Conservation (phyloP, 768 basidiomycete genomes). For the Pulveroboletus sp. region DNA sequence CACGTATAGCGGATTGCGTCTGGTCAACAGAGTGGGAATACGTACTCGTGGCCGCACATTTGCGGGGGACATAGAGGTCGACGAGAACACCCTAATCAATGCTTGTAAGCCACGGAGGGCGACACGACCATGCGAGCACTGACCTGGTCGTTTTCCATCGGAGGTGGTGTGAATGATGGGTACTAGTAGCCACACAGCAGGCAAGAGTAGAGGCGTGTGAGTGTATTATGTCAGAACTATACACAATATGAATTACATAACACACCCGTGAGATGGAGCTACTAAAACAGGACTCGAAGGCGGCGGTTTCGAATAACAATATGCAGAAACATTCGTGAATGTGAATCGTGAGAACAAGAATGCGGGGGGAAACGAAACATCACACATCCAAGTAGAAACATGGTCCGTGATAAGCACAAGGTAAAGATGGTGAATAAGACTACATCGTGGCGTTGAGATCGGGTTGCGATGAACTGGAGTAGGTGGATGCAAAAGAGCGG, state of each 20-base stretch:
- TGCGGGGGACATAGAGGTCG: conserved; percentile 99
- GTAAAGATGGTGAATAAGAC: too few species aligned
- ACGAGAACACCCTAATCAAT: conserved; percentile 85
- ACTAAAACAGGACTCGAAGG: neutral
- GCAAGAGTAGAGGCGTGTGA: conserved; percentile 26
- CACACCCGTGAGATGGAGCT: neutral
- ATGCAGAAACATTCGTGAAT: conserved; percentile 16
- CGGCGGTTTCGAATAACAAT: conserved; percentile 10
- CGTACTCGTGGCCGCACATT: conserved; percentile 96
- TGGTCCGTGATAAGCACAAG: conserved; percentile 30
- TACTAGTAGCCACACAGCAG: neutral
- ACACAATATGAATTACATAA: conserved; percentile 20
- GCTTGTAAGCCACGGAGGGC: conserved; percentile 1
- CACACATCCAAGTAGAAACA: conserved; percentile 27
- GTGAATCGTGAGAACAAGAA: conserved; percentile 15
- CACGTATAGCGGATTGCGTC: neutral
- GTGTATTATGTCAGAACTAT: conserved; percentile 28
- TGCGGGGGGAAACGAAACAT: conserved; percentile 16
- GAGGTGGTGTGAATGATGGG: conserved; percentile 14
- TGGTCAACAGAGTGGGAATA: conserved; percentile 17
- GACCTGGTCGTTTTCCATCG: conserved; percentile 93
- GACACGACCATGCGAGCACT: conserved; percentile 22
- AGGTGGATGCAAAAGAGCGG: conserved; percentile 25
- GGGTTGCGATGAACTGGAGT: conserved; percentile 28
- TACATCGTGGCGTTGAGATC: too few species aligned